phyloP scores from a whole-genome alignment of 2,329 filamentous ascomycete genomes.

The Ascochyta fabae region DNA sequence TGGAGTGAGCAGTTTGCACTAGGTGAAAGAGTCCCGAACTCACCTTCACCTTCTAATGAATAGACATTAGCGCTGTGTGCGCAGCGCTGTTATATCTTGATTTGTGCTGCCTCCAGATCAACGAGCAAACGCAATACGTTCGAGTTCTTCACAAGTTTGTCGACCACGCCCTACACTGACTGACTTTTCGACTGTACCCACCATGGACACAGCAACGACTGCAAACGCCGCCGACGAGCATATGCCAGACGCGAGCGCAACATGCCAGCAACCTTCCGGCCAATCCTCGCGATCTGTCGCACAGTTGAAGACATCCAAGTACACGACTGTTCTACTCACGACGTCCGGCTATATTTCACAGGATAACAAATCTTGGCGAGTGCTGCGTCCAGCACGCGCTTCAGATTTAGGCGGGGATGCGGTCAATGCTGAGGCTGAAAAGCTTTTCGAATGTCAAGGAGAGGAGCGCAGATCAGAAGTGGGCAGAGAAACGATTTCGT shows the following conservation, averaged over 20 bases:
- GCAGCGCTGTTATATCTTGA: background rate
- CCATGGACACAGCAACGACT: background rate
- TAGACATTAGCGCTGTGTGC: background rate
- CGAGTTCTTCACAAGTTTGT: background rate
- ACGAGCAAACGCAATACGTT: background rate
- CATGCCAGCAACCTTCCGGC: background rate
- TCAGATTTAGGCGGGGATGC: background rate
- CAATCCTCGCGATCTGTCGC: background rate
- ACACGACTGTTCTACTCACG: background rate
- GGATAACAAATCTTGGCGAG: background rate
- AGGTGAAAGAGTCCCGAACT: background rate
- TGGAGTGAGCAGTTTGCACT: slow-evolving; percentile 7
- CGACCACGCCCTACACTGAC: background rate
- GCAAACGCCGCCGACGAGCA: background rate
- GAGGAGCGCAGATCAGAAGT: background rate
- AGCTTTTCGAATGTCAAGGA: background rate
- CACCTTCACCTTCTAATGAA: background rate
- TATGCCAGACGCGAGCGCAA: background rate
- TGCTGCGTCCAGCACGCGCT: background rate
- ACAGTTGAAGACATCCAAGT: background rate
- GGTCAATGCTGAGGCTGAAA: background rate
- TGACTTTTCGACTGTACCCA: background rate
- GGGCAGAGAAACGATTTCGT: background rate
- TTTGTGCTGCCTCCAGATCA: background rate
- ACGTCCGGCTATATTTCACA: background rate